A percentile compares a stretch with the other conserved stretches of the same genome.
Evolutionary conservation across 306 rosid genomes (phyloP).

Genomic region (Pterocarpus macrocarpus): DNA sequence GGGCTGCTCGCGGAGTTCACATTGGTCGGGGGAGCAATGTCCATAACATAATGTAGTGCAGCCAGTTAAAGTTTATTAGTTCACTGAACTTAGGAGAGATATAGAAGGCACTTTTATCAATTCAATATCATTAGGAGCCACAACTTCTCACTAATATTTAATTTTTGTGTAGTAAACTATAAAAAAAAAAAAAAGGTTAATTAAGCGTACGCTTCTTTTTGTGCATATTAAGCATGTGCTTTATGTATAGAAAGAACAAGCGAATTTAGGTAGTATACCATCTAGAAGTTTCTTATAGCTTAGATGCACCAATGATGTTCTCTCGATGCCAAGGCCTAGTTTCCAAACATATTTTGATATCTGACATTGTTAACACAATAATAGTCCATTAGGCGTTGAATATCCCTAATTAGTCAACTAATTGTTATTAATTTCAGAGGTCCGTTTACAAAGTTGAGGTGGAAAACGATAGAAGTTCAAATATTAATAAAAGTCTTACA

Average conservation of each 20-base stretch:
- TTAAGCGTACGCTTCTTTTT: neutral
- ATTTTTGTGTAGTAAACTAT: neutral
- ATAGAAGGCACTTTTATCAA: neutral
- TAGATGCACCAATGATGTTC: neutral
- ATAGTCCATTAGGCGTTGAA: neutral
- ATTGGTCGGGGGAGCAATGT: neutral
- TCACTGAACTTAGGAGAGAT: neutral
- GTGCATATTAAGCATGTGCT: slow-evolving; percentile 1
- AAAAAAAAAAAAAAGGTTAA: neutral
- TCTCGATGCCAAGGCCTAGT: neutral
- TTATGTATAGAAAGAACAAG: neutral
- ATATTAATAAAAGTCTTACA: neutral
- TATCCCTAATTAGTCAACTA: neutral
- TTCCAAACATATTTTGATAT: neutral
- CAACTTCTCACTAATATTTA: neutral
- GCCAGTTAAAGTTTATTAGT: neutral
- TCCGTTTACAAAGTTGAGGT: neutral
- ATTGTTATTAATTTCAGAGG: neutral
- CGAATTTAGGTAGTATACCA: neutral
- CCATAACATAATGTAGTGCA: neutral
- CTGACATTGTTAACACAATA: neutral
- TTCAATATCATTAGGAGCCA: neutral
- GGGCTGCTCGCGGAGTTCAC: neutral
- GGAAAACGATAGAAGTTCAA: neutral
- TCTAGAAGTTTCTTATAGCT: neutral